Conservation (phyloP, 148 eudicot genomes). For the Rhododendron henanense region DNA sequence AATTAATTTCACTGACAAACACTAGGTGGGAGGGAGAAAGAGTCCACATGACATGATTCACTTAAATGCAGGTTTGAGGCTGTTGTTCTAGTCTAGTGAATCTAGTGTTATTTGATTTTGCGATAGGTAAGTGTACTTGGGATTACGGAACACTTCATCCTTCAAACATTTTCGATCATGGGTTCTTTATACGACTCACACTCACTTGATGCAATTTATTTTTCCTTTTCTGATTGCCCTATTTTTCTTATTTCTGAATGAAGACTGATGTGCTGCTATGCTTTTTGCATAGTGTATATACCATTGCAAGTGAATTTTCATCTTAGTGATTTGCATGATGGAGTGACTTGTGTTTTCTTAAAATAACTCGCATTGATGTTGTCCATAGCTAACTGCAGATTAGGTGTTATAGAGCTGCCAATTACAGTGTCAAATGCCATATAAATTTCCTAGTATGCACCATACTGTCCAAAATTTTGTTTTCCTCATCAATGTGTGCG, state of each 20-base stretch:
- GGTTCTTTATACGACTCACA: not conserved
- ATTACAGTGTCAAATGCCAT: not conserved
- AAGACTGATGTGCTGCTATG: not conserved
- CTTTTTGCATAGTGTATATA: not conserved
- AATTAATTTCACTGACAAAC: not conserved
- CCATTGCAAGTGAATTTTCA: not conserved
- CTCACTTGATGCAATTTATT: not conserved
- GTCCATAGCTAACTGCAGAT: not conserved
- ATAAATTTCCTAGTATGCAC: not conserved
- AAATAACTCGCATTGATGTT: not conserved
- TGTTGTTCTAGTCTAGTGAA: not conserved
- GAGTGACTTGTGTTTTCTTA: not conserved
- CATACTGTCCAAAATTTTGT: not conserved
- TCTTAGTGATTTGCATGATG: not conserved
- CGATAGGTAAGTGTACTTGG: not conserved
- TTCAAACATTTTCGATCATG: not conserved
- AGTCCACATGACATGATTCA: not conserved
- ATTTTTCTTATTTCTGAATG: not conserved
- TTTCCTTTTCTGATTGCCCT: not conserved
- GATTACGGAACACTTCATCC: not conserved
- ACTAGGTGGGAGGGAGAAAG: not conserved
- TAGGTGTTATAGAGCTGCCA: not conserved
- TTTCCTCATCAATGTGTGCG: not conserved
- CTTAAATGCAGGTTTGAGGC: not conserved
- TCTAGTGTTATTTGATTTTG: not conserved